Evolutionary conservation across 495 filamentous ascomycete genomes (phyloP), one percentile per base, ranked within the genome.

Genomic region (Aspergillus olivimuriae): DNA sequence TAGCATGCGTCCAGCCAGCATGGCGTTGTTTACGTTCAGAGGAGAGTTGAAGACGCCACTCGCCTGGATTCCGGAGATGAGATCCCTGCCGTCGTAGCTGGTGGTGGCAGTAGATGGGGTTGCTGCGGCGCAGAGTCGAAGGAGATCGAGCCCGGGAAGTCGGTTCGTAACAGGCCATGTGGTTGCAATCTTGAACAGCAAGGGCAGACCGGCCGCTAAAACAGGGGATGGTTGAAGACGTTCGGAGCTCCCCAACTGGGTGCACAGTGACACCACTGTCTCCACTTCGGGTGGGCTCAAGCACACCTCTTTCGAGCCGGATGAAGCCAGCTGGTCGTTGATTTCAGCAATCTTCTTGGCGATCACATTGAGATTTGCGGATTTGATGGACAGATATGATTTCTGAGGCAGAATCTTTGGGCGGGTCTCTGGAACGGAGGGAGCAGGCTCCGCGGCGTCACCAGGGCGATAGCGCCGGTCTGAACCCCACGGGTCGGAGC

Each of bases 121-220:
- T 17, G 80, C 80, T 17, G 81, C 80, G 2, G 85, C 82, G 15
- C 92, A 67, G 26, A 91, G 75, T 16, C 91, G 87, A 1, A 96
- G 74, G 14, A 95, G 71, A 65, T 96, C 94, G 33, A 97, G 73
- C 10, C 77, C 86, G 3, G 94, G 87, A 3, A 99, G 75, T 36
- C 88, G 80, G 45, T 86, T 81, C 17, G 77, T 66, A 16, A 80
- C 77, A 4, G 89, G 83, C 94, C 94, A 97, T 11, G 60, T 53
- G 4, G 85, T 87, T 10, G 77, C 69, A 43, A 92, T 64, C 48
- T 77, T 84, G 47, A 85, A 64, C 11, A 89, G 59, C 2, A 86
- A 63, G 17, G 75, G 68, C 20, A 89, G 56, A 2, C 75, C 72
- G 21, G 56, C 36, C 7, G 69, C 56, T n/a, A 75, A 49, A 9